These are phyloP conservation scores for Candida wancherniae DNA, from an alignment of 805 yeast genomes.

Conservation along the genomic window DNA sequence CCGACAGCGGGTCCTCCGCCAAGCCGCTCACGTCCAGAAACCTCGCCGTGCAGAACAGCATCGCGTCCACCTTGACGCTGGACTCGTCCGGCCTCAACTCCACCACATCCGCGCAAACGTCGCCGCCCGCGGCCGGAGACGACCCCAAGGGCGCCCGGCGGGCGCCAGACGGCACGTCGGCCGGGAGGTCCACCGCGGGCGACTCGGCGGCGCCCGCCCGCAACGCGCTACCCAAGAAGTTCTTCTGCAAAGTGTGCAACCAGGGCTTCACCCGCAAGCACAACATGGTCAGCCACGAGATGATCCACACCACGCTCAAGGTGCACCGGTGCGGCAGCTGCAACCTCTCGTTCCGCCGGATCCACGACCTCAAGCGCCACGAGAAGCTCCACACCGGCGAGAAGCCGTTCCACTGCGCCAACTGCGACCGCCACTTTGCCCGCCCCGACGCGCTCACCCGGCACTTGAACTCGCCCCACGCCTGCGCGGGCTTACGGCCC, in stretches of 20 bases:
- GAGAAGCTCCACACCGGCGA: slow-evolving; percentile 73
- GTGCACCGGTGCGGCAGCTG: slow-evolving; percentile 65
- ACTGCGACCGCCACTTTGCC: slow-evolving; percentile 63
- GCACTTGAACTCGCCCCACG: slow-evolving; percentile 49
- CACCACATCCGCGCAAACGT: slow-evolving; percentile 2
- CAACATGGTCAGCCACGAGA: slow-evolving; percentile 65
- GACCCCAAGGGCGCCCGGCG: slow-evolving; percentile 3
- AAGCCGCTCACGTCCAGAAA: slow-evolving; percentile 8
- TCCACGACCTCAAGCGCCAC: slow-evolving; percentile 75
- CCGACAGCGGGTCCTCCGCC: slow-evolving; percentile 8
- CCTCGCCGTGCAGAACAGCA: slow-evolving; percentile 3
- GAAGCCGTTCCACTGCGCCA: slow-evolving; percentile 57
- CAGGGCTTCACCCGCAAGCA: slow-evolving; percentile 69
- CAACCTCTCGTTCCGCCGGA: slow-evolving; percentile 57
- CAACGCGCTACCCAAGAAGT: slow-evolving; percentile 24
- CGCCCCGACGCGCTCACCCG: slow-evolving; percentile 72
- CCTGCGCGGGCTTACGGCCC: slow-evolving; percentile 19
- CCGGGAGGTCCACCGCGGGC: slow-evolving; percentile 1
- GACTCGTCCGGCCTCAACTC: background rate
- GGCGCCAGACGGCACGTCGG: slow-evolving; percentile 1
- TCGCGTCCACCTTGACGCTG: background rate
- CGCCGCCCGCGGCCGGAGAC: slow-evolving; percentile 8
- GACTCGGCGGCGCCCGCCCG: background rate
- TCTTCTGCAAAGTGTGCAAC: slow-evolving; percentile 54
- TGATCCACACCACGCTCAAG: slow-evolving; percentile 61